Percentiles rank a stretch among this genome's conserved stretches.
Conservation (phyloP, 2,329 filamentous ascomycete species). For the Colletotrichum sp. region DNA sequence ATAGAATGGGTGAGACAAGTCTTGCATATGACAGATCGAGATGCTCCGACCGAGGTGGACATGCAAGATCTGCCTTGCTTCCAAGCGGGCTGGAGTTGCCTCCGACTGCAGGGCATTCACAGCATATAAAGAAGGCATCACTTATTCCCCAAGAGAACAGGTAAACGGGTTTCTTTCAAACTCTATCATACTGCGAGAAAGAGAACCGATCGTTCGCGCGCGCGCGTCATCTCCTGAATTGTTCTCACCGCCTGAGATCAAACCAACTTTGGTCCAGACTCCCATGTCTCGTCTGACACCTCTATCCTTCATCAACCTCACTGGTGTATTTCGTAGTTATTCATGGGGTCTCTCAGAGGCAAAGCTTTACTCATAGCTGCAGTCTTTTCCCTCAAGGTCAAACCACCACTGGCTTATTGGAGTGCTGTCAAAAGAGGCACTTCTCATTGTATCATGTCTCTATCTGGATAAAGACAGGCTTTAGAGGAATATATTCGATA, state of each 20-base stretch:
- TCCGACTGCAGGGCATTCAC: not conserved
- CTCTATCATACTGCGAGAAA: no score
- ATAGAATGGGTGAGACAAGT: not conserved
- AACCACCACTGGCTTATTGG: not conserved
- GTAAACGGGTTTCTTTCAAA: not conserved
- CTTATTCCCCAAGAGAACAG: not conserved
- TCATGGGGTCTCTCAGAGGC: not conserved
- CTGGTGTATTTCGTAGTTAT: not conserved
- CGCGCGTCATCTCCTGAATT: not conserved
- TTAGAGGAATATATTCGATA: not conserved
- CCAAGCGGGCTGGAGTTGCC: not conserved
- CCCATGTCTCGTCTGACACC: not conserved
- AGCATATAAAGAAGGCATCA: not conserved
- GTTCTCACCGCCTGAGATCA: not conserved
- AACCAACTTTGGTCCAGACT: not conserved
- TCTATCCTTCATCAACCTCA: not conserved
- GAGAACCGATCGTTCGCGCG: no score
- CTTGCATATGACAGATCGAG: not conserved
- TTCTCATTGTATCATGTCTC: not conserved
- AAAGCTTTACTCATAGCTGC: not conserved
- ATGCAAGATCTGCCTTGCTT: not conserved
- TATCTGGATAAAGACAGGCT: not conserved
- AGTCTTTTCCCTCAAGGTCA: not conserved
- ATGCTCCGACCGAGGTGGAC: not conserved
- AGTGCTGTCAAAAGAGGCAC: not conserved